Percentiles rank a stretch among this genome's conserved stretches.
Conservation (phyloP, 139 green algal genomes). For the Zygnema cylindricum region DNA sequence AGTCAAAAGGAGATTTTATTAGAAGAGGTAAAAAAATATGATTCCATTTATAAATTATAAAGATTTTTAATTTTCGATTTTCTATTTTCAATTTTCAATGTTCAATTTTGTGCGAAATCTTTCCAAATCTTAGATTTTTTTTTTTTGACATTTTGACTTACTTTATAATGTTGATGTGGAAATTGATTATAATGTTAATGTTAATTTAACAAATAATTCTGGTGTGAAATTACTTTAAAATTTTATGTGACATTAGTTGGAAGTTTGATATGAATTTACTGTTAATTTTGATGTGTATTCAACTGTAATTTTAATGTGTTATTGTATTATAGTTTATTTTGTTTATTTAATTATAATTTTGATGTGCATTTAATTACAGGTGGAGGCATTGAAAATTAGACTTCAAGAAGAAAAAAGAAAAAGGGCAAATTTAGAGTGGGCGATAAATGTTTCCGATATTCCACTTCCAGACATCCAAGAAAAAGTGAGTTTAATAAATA, state of each 20-base stretch:
- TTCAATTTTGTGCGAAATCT: too few species aligned
- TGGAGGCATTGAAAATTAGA: not conserved
- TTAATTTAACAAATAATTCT: too few species aligned
- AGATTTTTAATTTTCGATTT: not conserved
- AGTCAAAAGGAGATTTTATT: not conserved
- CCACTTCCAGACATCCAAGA: not conserved
- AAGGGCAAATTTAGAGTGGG: not conserved
- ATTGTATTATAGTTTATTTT: not conserved
- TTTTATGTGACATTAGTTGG: too few species aligned
- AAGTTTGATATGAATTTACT: not conserved
- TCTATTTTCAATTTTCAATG: too few species aligned
- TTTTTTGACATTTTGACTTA: slow-evolving; percentile 1
- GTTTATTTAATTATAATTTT: not conserved
- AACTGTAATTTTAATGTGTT: not conserved
- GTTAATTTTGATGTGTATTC: not conserved
- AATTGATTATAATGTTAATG: too few species aligned
- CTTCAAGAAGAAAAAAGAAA: not conserved
- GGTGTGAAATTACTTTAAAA: too few species aligned
- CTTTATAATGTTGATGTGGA: too few species aligned
- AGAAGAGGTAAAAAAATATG: slow-evolving; percentile 2
- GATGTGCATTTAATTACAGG: not conserved
- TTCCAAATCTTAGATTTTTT: too few species aligned
- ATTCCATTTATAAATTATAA: too few species aligned
- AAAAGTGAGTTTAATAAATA: too few species aligned
- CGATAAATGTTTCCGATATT: not conserved